Evolutionary conservation across 2,329 filamentous ascomycete genomes (phyloP), one percentile per base, ranked within the genome.

Genomic region (Sordariomycetes sp.): DNA sequence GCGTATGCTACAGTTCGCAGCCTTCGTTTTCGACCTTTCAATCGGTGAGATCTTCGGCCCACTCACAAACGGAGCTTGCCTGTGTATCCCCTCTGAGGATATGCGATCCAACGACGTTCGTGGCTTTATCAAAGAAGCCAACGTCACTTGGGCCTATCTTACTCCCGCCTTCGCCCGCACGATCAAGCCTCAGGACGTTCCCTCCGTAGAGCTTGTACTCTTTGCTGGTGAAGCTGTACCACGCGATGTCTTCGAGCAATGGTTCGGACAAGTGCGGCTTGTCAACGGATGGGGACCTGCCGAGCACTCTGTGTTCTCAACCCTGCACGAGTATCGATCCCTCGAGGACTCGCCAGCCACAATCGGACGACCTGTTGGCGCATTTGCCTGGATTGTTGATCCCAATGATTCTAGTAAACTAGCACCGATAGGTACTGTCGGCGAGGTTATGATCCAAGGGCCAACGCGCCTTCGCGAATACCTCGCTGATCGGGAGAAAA

Each of bases 21-120:
- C 58, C 15, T 66, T 63, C 40, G 63, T 59, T 1, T 70, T 70
- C 28, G 66, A 72, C 36, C 57, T 60, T 2, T 60, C 58, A 24
- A 46, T 72, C 6, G 36, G 59, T 3, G 68, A 72, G 36, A 63
- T 63, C 12, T 27, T 36, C 7, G 21, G 17, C 10, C 24, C 30
- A 7, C 21, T 36, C 5, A 12, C 41, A 8, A 30, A 36, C 4
- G 49, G 46, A 1, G 49, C 41, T 2, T 40, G 38, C 1, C 35
- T 51, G 8, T 50, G 48, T 18, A 38, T 46, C 4, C 47, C 47
- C 0, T 40, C 41, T 5, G 40, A 45, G n/a, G 32, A 40, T 5
- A 36, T 47, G 4, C 30, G 44, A 2, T 36, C 45, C 8, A 14
- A 42, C n/a, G 30, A 30, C 18, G 21, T 42, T 5, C 30, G 24